Conservation (phyloP, 768 basidiomycete species). For the Psilocybe azurescens region DNA sequence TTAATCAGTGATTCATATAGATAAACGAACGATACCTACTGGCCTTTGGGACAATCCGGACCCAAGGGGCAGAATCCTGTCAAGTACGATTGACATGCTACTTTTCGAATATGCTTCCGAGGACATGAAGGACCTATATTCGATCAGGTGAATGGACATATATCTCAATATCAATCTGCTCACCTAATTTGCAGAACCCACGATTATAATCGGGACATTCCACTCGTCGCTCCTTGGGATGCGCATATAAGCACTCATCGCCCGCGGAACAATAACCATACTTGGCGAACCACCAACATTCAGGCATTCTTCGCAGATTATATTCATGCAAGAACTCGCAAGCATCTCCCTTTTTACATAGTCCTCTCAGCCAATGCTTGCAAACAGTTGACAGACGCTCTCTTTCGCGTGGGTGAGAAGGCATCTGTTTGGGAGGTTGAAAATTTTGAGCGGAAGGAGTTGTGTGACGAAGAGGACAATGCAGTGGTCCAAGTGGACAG, state of each 20-base stretch:
- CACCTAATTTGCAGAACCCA: conserved; percentile 95
- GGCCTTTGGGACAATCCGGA: conserved; percentile 84
- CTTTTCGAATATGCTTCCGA: conserved; percentile 90
- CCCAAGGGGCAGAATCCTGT: conserved; percentile 94
- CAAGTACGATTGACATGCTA: conserved; percentile 89
- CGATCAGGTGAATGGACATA: conserved; percentile 8
- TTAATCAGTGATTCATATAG: background rate
- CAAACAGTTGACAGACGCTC: conserved; percentile 92
- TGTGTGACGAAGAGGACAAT: conserved; percentile 94
- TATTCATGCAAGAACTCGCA: conserved; percentile 99
- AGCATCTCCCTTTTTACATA: conserved; percentile 97
- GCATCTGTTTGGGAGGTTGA: conserved; percentile 81
- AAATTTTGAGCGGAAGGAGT: conserved; percentile 89
- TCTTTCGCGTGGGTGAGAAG: conserved; percentile 82
- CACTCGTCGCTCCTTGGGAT: conserved; percentile 88
- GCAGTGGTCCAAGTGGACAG: conserved; percentile 89
- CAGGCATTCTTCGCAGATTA: conserved; percentile 96
- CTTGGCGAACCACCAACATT: conserved; percentile 99
- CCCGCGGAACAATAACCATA: conserved; percentile 98
- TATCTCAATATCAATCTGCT: conserved; percentile 28
- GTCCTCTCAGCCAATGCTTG: conserved; percentile 97
- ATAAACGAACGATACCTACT: conserved; percentile 58
- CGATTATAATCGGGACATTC: conserved; percentile 96
- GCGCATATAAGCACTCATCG: conserved; percentile 96
- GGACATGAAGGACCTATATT: conserved; percentile 81